Evolutionary conservation across 495 filamentous ascomycete genomes (phyloP).

Genomic region (Cairneyella variabilis): DNA sequence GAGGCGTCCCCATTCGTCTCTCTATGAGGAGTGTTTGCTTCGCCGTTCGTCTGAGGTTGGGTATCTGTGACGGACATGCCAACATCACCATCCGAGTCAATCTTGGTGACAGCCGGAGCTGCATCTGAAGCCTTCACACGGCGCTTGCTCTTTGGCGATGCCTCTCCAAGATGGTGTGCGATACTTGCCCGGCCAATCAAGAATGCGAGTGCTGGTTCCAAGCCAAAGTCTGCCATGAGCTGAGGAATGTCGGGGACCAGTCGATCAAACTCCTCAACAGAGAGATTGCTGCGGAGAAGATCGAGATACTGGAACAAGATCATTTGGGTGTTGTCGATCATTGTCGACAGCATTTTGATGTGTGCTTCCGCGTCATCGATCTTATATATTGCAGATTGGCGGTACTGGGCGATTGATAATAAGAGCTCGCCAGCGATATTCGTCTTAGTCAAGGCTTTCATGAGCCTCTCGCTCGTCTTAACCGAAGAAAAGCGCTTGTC

Average conservation of each 20-base stretch:
- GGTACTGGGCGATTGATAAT: slow-evolving; percentile 85
- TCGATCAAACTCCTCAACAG: slow-evolving; percentile 72
- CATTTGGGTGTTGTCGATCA: slow-evolving; percentile 85
- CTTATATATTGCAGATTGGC: slow-evolving; percentile 72
- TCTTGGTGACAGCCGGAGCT: neutral
- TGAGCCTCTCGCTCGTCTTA: slow-evolving; percentile 67
- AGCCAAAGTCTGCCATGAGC: slow-evolving; percentile 73
- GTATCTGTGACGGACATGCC: slow-evolving; percentile 9
- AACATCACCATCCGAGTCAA: slow-evolving; percentile 20
- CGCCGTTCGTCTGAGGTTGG: neutral
- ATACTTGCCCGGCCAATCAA: slow-evolving; percentile 76
- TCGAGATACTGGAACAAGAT: slow-evolving; percentile 86
- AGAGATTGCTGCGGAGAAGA: slow-evolving; percentile 73
- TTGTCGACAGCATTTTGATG: slow-evolving; percentile 75
- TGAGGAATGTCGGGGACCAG: slow-evolving; percentile 71
- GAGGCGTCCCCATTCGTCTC: neutral
- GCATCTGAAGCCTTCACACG: neutral
- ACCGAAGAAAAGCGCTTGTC: slow-evolving; percentile 72
- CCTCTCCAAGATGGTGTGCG: slow-evolving; percentile 43
- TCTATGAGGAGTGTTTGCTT: neutral
- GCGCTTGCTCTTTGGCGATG: slow-evolving; percentile 4
- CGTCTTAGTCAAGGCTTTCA: slow-evolving; percentile 69
- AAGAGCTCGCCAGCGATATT: slow-evolving; percentile 74
- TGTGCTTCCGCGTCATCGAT: slow-evolving; percentile 63
- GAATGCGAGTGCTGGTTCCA: slow-evolving; percentile 83